Base-by-base conservation (phyloP, 1,284 basidiomycete species). In the Apiotrichum sp. region DNA sequence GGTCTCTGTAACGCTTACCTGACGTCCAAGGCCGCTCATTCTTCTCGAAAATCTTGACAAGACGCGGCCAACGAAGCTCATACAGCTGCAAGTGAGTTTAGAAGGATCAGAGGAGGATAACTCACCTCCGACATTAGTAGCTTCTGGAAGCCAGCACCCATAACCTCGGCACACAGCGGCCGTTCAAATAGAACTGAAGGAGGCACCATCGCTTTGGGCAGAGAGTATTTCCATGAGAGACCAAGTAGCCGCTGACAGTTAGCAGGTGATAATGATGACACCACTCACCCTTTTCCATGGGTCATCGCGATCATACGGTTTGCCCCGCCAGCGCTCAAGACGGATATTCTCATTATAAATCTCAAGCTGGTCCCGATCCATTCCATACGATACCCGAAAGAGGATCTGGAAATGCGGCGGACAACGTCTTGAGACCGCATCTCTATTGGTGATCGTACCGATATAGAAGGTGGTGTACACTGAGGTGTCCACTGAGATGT, bases 81-180 rank as follows among this genome's bases (percentile, higher is more conserved):
- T 91, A 92, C 60, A 84, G 79, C 86, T 90, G 63, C 11, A 2
- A 34, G 49, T 10, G 40, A 48, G 40, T 11, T 13, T 1, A 41
- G 14, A 14, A 41, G n/a, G 8, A 7, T 6, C 7, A 11, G 2
- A 8, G 6, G 22, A 32, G 39, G 31, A 29, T 43, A 22, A 22
- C 80, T 54, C 53, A 88, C 88, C 61, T 80, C 76, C 63, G 80
- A 82, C 32, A 76, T 65, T 0, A 78, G 77, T 9, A 83, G 73
- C 66, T 86, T 87, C 41, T 85, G 86, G 67, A 91, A 93, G 0
- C 89, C 86, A 1, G 87, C 89, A 5, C 89, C 89, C 64, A 83
- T 85, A 1, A 93, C 66, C 64, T 91, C 88, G 1, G 80, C 84
- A 4, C 88, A 78, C 14, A 89, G 67, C 0, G 89, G 89, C 16